Conservation (phyloP, 2,329 filamentous ascomycete genomes). For the Grosmannia serpens region DNA sequence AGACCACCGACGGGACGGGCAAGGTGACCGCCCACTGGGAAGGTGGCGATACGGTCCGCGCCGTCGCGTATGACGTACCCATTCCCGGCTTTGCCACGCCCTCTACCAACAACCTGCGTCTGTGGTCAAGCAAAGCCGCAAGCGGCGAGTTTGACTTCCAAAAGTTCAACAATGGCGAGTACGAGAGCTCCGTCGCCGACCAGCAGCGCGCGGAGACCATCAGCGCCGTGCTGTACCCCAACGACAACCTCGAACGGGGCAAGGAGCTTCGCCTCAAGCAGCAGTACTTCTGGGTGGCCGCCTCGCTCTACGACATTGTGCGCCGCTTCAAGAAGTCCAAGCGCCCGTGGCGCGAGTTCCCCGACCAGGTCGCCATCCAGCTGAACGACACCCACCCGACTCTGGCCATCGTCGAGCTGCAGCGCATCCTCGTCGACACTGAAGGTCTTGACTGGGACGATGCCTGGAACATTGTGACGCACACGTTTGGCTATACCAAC, state of each 20-base stretch:
- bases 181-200: conserved; percentile 95
- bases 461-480: conserved; percentile 72
- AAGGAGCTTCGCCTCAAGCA: conserved; percentile 98
- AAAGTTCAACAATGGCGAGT: conserved; percentile 97
- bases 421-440: conserved; percentile 79
- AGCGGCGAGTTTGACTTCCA: conserved; percentile 98
- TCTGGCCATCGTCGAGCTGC: conserved; percentile 87
- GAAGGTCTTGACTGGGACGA: conserved; percentile 91
- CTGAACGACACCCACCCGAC: conserved; percentile 97
- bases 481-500: conserved; percentile 91
- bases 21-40: conserved; percentile 73
- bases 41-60: conserved; percentile 82
- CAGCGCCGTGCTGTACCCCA: conserved; percentile 92
- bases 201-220: conserved; percentile 99
- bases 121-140: conserved; percentile 96
- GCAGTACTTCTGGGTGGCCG: conserved; percentile 99
- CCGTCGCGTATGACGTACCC: conserved; percentile 85
- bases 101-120: conserved; percentile 89
- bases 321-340: conserved; percentile 96
- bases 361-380: conserved; percentile 92
- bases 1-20: conserved; percentile 62
- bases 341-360: conserved; percentile 81
- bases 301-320: conserved; percentile 91
- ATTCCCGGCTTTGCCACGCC: conserved; percentile 84
- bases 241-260: conserved; percentile 90